Evolutionary conservation across 768 basidiomycete species (phyloP), one percentile per base, ranked within the genome.

Genomic region (Sporobolomyces roseus): DNA sequence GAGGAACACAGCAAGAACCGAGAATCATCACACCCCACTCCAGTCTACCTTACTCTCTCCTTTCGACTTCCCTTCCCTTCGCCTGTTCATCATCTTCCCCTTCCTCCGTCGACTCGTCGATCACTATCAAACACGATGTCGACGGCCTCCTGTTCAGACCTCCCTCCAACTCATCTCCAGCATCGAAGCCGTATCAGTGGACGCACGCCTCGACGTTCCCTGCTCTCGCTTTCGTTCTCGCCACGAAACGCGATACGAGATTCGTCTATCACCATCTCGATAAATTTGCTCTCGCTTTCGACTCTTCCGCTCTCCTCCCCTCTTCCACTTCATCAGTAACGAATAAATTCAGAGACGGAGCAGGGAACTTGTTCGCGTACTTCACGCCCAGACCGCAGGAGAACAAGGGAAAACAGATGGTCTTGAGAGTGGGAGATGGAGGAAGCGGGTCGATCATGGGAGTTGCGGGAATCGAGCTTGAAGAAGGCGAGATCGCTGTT

Each of bases 181-280:
- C 21, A 7, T 14, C 45, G 6, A 46, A 13, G 12, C 32, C 45
- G 19, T 58, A 41, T 10, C 68, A 66, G 35, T 94, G 90, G 92
- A 81, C 75, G 58, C 94, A 99, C 77, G 79, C 80, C 6, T 82
- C 85, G n/a, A 97, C 94, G 0, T 93, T 85, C 78, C 86, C 89
- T 25, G 94, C 93, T 0, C 83, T 99, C 30, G 84, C 91, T 1
- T 99, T 97, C 77, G 94, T 99, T 46, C 82, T 99, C 56, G 91
- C 91, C 0, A 93, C 97, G 73, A 93, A 97, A 78, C 86, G 86
- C 66, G 90, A 97, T 78, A 86, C 89, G 1, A 85, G 91, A 25
- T 92, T 93, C 79, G 89, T 90, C 2, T 84, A 88, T 75, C 92
- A 97, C 75, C 78, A 85, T 38, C 78, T 79, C 2, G 14, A 49